These are phyloP conservation scores for Pythium phragmiticola DNA, from an alignment of 352 stramenopile species.

Conservation along the genomic window DNA sequence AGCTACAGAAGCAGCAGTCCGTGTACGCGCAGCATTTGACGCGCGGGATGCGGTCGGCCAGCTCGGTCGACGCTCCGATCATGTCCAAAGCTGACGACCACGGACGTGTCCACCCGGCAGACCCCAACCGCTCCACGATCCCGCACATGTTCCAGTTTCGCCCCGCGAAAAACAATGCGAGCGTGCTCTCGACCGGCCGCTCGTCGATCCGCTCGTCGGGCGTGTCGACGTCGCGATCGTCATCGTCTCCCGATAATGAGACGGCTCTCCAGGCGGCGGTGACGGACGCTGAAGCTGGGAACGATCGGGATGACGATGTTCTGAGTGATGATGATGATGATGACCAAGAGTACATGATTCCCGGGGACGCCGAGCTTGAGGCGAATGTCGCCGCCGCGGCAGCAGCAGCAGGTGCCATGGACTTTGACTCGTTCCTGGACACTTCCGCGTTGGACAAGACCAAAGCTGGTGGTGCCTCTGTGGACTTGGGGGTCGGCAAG, in stretches of 20 bases:
- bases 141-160: constrained; percentile 72
- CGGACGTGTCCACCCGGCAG: constrained; percentile 32
- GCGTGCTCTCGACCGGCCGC: constrained; percentile 11
- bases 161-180: constrained; percentile 27
- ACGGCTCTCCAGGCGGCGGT: constrained; percentile 10
- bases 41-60: constrained; percentile 29
- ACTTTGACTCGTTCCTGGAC: constrained; percentile 31
- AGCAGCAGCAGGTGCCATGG: constrained; percentile 23
- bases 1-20: constrained; percentile 14
- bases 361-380: constrained; percentile 27
- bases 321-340: constrained; percentile 19
- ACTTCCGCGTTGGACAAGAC: constrained; percentile 22
- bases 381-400: constrained; percentile 5
- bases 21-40: constrained; percentile 20
- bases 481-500: constrained; percentile 48
- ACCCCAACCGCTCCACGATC: constrained; percentile 26
- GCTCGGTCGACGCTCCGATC: constrained; percentile 26
- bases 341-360: constrained; percentile 25
- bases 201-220: constrained; percentile 35
- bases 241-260: constrained; percentile 15
- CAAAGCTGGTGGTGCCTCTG: constrained; percentile 14
- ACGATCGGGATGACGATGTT: constrained; percentile 28
- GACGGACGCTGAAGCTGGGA: neutral
- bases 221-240: constrained; percentile 32
- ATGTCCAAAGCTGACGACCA: constrained; percentile 30